These are phyloP conservation scores for Neostapfia colusana DNA, from an alignment of 176 grass and related monocot species.

Conservation along the genomic window DNA sequence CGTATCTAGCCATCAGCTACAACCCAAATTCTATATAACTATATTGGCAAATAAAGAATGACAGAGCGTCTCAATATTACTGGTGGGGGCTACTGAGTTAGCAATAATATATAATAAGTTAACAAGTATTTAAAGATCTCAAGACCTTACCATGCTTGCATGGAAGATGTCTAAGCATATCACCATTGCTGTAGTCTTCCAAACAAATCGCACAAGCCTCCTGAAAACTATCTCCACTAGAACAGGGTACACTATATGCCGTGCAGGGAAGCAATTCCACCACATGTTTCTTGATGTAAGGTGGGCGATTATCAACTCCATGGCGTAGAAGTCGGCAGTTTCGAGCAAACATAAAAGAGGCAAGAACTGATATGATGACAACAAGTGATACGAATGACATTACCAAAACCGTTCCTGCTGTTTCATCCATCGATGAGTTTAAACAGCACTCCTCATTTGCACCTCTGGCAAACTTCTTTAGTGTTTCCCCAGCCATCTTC, in stretches of 20 bases:
- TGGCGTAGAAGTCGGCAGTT: constrained; percentile 76
- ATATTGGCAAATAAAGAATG: background rate
- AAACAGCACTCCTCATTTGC: constrained; percentile 75
- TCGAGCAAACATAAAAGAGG: constrained; percentile 78
- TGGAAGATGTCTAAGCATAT: constrained; percentile 72
- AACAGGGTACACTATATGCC: constrained; percentile 48
- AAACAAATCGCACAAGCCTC: constrained; percentile 83
- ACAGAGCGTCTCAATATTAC: too few species aligned
- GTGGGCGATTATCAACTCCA: constrained; percentile 50
- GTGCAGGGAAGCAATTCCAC: constrained; percentile 67
- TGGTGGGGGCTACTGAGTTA: too few species aligned
- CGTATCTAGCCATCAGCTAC: background rate
- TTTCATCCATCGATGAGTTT: constrained; percentile 80
- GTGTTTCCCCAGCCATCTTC: constrained; percentile 68
- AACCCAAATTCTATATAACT: background rate
- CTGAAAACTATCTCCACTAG: constrained; percentile 47
- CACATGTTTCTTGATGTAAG: constrained; percentile 69
- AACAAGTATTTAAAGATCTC: constrained; percentile 8
- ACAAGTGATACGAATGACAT: constrained; percentile 85
- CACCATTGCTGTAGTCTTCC: constrained; percentile 81
- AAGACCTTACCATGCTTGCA: constrained; percentile 74
- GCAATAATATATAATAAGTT: constrained; percentile 21
- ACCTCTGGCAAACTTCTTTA: constrained; percentile 69
- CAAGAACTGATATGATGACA: constrained; percentile 84
- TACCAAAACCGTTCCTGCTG: constrained; percentile 80